Evolutionary conservation across 257 asterid species (phyloP).

Genomic region (Pogostemon cablin): DNA sequence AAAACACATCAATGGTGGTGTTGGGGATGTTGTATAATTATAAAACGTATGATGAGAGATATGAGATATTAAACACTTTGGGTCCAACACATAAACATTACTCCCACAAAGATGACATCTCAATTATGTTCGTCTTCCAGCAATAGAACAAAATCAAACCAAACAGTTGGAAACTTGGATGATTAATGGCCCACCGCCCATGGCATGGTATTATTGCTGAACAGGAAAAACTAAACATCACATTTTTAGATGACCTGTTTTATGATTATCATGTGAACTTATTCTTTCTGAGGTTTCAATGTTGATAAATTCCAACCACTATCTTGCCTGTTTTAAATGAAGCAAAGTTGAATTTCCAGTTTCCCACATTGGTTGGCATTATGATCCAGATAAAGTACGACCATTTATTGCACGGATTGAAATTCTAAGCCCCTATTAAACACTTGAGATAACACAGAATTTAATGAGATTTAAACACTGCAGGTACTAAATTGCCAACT

Average conservation of each 20-base stretch:
- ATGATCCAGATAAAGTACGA: conserved; percentile 15
- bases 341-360: conserved; percentile 16
- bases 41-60: conserved; percentile 30
- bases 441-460: not conserved
- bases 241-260: conserved; percentile 29
- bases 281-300: conserved; percentile 27
- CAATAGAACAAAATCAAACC: conserved; percentile 32
- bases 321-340: conserved; percentile 26
- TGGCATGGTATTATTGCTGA: conserved; percentile 28
- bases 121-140: conserved; percentile 35
- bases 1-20: conserved; percentile 14
- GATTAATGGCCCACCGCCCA: conserved; percentile 37
- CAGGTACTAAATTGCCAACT: not conserved
- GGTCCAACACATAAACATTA: conserved; percentile 31
- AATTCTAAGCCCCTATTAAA: not conserved
- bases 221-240: conserved; percentile 20
- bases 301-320: conserved; percentile 37
- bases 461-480: not conserved
- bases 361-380: conserved; percentile 19
- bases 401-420: conserved; percentile 23
- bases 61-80: conserved; percentile 38
- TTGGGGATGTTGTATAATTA: conserved; percentile 30
- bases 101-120: conserved; percentile 45
- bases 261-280: conserved; percentile 38
- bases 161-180: conserved; percentile 32